A percentile compares a stretch with the other conserved stretches of the same genome.
phyloP scores from a whole-genome alignment of 495 filamentous ascomycete genomes.

The Neurospora sp. region DNA sequence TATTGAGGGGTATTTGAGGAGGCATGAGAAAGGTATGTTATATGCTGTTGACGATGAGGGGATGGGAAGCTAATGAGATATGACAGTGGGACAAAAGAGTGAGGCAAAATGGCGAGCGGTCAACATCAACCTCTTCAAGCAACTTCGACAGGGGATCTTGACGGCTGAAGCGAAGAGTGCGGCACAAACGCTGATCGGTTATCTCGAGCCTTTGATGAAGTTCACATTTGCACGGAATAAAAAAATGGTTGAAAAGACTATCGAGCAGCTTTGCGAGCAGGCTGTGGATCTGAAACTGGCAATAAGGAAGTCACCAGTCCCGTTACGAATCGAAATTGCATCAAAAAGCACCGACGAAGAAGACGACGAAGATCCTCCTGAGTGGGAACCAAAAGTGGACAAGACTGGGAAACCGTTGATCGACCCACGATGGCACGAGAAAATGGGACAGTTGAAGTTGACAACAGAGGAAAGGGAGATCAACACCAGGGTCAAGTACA shows the following conservation, averaged over 20 bases:
- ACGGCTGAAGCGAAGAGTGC: background rate
- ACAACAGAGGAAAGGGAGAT: background rate
- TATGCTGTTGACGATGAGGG: background rate
- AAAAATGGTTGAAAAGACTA: background rate
- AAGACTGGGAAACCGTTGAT: background rate
- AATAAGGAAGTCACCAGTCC: background rate
- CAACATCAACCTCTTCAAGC: background rate
- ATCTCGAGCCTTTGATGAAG: background rate
- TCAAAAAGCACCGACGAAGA: background rate
- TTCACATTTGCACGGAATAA: background rate
- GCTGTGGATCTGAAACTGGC: constrained; percentile 9
- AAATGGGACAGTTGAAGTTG: background rate
- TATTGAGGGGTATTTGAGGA: background rate
- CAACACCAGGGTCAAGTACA: background rate
- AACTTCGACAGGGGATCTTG: background rate
- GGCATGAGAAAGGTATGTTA: background rate
- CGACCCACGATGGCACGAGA: background rate
- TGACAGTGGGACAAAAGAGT: background rate
- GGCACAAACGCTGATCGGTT: background rate
- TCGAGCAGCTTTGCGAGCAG: constrained; percentile 3
- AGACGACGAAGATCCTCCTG: background rate
- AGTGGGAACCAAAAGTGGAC: constrained; percentile 1
- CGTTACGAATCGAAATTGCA: constrained; percentile 5
- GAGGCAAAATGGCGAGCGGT: background rate
- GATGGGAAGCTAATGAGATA: background rate